Base-by-base conservation (phyloP, 345 rosid species). In the Lepidium africanum region DNA sequence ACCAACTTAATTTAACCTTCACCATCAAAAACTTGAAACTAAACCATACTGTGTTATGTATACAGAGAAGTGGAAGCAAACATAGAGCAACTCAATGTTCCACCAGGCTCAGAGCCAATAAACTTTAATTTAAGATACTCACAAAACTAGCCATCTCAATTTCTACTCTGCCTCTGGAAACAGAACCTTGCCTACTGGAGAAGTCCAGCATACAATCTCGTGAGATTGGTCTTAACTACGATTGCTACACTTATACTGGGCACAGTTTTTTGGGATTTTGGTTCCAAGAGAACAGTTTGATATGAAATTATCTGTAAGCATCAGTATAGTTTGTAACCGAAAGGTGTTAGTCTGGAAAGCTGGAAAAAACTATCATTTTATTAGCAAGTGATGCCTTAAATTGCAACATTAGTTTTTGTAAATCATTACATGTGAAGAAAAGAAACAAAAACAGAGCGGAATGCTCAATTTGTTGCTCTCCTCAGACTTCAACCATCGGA, bases 161-260 rank as follows among this genome's bases (percentile, higher is more conserved):
- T 93, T 74, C 11, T 13, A 36, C 81, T 81, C 66, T 86, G 94
- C 72, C 73, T 86, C 56, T 80, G 89, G 89, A 93, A 93, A 81
- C 90, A 88, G 81, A 84, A 84, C 77, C 90, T 90, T 74, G 90
- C 88, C 36, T 93, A 90, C 42, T 93, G 98, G 92, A 93, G 97
- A 81, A 88, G 92, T 71, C 97, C 96, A 42, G 85, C 71, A 40
- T 93, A 93, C 77, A 90, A 86, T 68, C 81, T 83, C 4, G 86
- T 86, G 71, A 85, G 96, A 52, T 10, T 92, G 69, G 25, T 70
- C 46, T 92, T 87, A 71, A 90, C 96, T 9, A 39, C 65, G 0
- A 5, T 76, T 5, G 83, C 86, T 48, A 95, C 96, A 7, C 10
- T 86, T 54, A 83, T 92, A 46, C 70, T 90, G 21, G 98, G 96